Evolutionary conservation across 345 rosid species (phyloP), one percentile per base, ranked within the genome.

Genomic region (Trapa incisa): DNA sequence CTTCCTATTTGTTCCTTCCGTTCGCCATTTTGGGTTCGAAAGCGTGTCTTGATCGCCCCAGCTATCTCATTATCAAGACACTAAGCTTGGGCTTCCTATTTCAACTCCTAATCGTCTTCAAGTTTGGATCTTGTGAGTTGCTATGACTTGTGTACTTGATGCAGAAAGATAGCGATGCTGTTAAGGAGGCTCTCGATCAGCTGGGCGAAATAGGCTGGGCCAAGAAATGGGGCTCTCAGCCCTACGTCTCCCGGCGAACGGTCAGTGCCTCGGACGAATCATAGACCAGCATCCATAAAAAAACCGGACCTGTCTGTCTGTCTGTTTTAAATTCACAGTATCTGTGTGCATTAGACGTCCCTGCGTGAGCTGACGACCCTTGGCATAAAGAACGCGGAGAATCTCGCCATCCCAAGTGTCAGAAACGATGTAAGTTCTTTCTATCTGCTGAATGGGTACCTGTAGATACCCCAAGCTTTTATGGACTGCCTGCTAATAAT

Each of bases 211-310:
- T 61, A 45, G 97, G 97, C 61, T 93, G 96, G 96, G 97, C 97
- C 37, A 88, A 84, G 87, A 87, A 77, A 79, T 93, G 98, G 97
- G 81, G 87, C 41, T 90, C 97, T 61, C 97, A 93, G 85, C 98
- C 97, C 3, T 90, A 88, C 45, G 86, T 93, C 66, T 92, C 98
- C 15, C 88, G 97, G 45, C 98, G 98, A 68, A 83, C 89, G 89
- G 98, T 92, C 86, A 74, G 85, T 83, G 42, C 4, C 38, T 35
- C 63, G 1, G 63, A 58, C 37, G 10, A 12, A 35, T 58, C 15
- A 1, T 58, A 32, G 38, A 58, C 35, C 12, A 58, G 33, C 33
- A 10, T 32, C 32, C 17, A 5, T 15, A n/a, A 6, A 9, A 1
- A 15, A 5, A 54, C 7, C 7, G 43, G 37, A 58, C 35, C 6